Percentiles rank a stretch among this genome's conserved stretches.
phyloP scores from a whole-genome alignment of 2,329 filamentous ascomycete genomes.

The Acrodontium crateriforme region DNA sequence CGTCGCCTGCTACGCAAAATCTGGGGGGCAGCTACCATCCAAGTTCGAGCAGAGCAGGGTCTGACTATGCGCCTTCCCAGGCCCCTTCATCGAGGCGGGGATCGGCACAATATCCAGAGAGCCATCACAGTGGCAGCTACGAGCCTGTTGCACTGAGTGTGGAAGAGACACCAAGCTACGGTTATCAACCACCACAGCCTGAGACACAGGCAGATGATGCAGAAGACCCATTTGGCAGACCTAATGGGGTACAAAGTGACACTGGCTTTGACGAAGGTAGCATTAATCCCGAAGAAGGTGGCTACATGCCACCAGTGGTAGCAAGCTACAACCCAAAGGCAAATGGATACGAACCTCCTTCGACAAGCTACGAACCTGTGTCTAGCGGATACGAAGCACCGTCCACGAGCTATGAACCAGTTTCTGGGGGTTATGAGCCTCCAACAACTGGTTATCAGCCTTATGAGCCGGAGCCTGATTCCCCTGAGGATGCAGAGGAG shows the following conservation, averaged over 20 bases:
- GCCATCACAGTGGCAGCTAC: constrained; percentile 16
- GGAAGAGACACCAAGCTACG: too few relatives aligned
- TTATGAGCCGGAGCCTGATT: constrained; percentile 37
- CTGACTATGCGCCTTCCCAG: constrained; percentile 18
- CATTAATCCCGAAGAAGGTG: too few relatives aligned
- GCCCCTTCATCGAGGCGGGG: constrained; percentile 14
- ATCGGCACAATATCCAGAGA: constrained; percentile 12
- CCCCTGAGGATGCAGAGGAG: constrained; percentile 33
- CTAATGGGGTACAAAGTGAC: too few relatives aligned
- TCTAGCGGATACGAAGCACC: constrained; percentile 44
- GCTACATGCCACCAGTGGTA: too few relatives aligned
- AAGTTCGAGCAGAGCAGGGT: constrained; percentile 13
- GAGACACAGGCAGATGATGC: too few relatives aligned
- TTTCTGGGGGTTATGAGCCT: constrained; percentile 44
- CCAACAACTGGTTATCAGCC: constrained; percentile 28
- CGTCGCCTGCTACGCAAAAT: too few relatives aligned
- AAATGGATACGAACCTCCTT: constrained; percentile 1
- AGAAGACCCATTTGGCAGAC: too few relatives aligned
- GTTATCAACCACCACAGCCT: too few relatives aligned
- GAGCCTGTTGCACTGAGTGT: too few relatives aligned
- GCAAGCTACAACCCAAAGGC: too few relatives aligned
- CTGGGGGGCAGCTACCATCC: too few relatives aligned
- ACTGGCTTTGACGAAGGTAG: too few relatives aligned
- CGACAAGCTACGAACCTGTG: constrained; percentile 40
- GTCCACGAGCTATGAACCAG: constrained; percentile 22